A percentile compares a stretch with the other conserved stretches of the same genome.
These are phyloP conservation scores for Lasiosphaeria hispida DNA, from an alignment of 495 filamentous ascomycete species.

Conservation along the genomic window DNA sequence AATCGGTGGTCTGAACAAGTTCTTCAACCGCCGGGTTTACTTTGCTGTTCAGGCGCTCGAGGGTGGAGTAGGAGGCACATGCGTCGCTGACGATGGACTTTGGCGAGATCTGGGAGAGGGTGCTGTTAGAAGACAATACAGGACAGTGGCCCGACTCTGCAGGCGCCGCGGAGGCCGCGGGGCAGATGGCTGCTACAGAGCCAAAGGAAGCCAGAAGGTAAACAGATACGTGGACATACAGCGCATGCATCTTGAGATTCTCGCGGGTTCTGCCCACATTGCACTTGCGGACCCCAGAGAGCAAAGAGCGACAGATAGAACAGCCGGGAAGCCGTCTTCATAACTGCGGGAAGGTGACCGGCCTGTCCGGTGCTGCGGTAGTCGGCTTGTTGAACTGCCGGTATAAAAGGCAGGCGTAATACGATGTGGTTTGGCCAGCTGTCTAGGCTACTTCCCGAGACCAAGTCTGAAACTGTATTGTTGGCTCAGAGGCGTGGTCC, in stretches of 20 bases:
- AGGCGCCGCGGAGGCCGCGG: too few species aligned
- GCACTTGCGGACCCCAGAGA: conserved; percentile 56
- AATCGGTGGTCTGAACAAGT: conserved; percentile 84
- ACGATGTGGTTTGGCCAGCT: too few species aligned
- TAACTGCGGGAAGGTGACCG: conserved; percentile 29
- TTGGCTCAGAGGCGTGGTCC: conserved; percentile 1
- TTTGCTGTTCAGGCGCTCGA: conserved; percentile 77
- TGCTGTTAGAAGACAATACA: conserved; percentile 37
- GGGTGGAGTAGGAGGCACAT: conserved; percentile 85
- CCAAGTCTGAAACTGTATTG: conserved; percentile 7
- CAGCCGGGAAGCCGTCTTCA: conserved; percentile 64
- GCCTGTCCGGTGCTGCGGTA: too few species aligned
- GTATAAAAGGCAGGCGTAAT: neutral
- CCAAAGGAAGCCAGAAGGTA: conserved; percentile 16
- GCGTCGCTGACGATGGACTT: conserved; percentile 73
- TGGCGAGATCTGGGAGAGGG: conserved; percentile 49
- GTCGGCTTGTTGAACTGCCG: too few species aligned
- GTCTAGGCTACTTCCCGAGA: neutral
- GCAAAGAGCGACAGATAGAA: conserved; percentile 79
- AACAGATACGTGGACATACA: conserved; percentile 38
- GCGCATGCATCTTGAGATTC: conserved; percentile 42
- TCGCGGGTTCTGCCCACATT: conserved; percentile 29
- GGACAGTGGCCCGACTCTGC: conserved; percentile 17
- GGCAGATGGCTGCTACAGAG: neutral
- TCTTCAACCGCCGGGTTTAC: conserved; percentile 78